phyloP scores from a whole-genome alignment of 1,139 yeast species.

The Kodamaea sp. region DNA sequence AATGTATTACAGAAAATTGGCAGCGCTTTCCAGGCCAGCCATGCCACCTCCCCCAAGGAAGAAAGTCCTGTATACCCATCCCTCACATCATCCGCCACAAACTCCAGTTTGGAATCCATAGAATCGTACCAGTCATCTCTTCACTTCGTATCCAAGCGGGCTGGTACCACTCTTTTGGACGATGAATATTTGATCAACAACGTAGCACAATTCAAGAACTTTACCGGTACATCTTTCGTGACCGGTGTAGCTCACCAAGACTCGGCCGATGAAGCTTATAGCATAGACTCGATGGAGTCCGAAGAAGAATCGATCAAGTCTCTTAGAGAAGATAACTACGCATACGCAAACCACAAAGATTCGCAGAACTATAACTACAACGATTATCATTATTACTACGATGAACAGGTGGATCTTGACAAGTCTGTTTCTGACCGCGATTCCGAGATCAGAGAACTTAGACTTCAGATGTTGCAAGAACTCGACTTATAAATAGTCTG shows the following conservation, averaged over 20 bases:
- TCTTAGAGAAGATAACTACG: constrained; percentile 12
- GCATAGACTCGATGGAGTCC: constrained; percentile 22
- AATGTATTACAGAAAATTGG: constrained; percentile 15
- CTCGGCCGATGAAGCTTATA: constrained; percentile 15
- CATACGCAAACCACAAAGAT: constrained; percentile 6
- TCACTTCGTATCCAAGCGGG: constrained; percentile 1
- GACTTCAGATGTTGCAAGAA: constrained; percentile 42
- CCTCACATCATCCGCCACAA: constrained; percentile 13
- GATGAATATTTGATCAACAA: constrained; percentile 31
- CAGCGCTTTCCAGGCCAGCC: constrained; percentile 16
- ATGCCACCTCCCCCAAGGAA: too few relatives aligned
- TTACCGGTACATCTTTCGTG: constrained; percentile 33
- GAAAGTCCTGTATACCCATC: constrained; percentile 8
- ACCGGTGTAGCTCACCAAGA: constrained; percentile 6
- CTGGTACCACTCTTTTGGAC: constrained; percentile 18
- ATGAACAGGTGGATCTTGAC: constrained; percentile 9
- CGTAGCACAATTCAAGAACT: constrained; percentile 28
- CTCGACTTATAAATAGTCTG: constrained; percentile 19
- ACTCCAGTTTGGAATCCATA: constrained; percentile 5
- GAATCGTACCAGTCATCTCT: constrained; percentile 8
- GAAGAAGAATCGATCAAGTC: constrained; percentile 19
- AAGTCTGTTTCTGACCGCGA: constrained; percentile 22
- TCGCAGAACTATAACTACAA: constrained; percentile 12
- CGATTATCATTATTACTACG: constrained; percentile 17
- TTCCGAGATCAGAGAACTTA: constrained; percentile 38